phyloP scores from a whole-genome alignment of 805 yeast species.

The Candida boidinii region DNA sequence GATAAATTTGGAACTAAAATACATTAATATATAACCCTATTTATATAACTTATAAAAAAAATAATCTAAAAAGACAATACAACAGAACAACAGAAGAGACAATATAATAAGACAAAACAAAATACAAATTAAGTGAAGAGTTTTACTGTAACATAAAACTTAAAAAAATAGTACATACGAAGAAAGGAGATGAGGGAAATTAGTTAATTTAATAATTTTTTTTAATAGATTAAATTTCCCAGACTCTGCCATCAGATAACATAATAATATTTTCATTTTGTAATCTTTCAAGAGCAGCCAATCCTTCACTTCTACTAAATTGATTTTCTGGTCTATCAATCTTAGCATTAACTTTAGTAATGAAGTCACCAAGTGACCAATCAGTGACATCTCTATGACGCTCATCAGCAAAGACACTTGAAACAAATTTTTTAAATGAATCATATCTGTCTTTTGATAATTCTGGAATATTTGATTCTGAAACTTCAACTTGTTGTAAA shows the following conservation, averaged over 20 bases:
- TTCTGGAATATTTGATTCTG: constrained; percentile 18
- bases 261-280: constrained; percentile 36
- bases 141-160: background rate
- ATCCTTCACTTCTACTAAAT: constrained; percentile 34
- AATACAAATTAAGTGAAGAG: too few species aligned
- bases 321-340: constrained; percentile 39
- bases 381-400: constrained; percentile 35
- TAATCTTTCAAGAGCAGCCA: constrained; percentile 34
- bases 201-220: too few species aligned
- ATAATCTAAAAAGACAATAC: too few species aligned
- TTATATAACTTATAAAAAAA: too few species aligned
- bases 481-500: constrained; percentile 10
- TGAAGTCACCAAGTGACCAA: constrained; percentile 16
- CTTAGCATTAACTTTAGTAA: constrained; percentile 15
- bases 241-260: constrained; percentile 39
- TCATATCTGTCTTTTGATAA: constrained; percentile 44
- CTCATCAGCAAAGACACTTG: constrained; percentile 33
- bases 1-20: too few species aligned
- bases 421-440: constrained; percentile 37
- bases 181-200: too few species aligned
- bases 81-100: too few species aligned
- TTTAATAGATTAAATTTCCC: too few species aligned
- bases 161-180: constrained; percentile 1
- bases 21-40: too few species aligned
- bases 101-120: too few species aligned